phyloP scores from a whole-genome alignment of 257 asterid genomes.

The Fraxinus pennsylvanica region DNA sequence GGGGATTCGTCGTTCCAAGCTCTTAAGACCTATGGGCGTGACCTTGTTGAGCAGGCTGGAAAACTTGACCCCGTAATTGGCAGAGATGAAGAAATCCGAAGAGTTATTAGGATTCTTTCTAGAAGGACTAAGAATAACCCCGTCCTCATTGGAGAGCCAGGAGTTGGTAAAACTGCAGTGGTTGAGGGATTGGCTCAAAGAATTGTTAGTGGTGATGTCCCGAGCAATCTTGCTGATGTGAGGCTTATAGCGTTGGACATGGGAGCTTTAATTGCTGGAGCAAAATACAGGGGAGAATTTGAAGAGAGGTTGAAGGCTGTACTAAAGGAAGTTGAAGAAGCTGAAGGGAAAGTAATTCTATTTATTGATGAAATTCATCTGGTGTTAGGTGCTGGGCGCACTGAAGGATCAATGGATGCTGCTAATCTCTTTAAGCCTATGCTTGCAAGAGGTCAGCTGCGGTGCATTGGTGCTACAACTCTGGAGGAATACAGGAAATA shows the following conservation, averaged over 20 bases:
- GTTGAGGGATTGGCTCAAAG: slow-evolving; percentile 80
- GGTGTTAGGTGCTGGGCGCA: slow-evolving; percentile 71
- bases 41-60: slow-evolving; percentile 71
- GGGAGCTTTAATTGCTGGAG: slow-evolving; percentile 75
- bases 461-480: slow-evolving; percentile 75
- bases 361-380: slow-evolving; percentile 69
- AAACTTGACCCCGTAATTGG: slow-evolving; percentile 78
- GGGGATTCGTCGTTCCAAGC: slow-evolving; percentile 67
- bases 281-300: slow-evolving; percentile 76
- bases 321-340: slow-evolving; percentile 72
- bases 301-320: slow-evolving; percentile 73
- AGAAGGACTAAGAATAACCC: slow-evolving; percentile 76
- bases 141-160: slow-evolving; percentile 71
- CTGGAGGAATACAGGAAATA: slow-evolving; percentile 68
- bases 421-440: slow-evolving; percentile 73
- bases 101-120: slow-evolving; percentile 65
- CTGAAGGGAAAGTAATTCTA: slow-evolving; percentile 67
- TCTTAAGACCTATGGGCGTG: slow-evolving; percentile 66
- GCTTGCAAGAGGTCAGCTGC: slow-evolving; percentile 73
- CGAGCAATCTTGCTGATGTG: slow-evolving; percentile 70
- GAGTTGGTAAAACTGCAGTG: slow-evolving; percentile 72
- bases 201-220: slow-evolving; percentile 60
- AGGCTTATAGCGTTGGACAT: slow-evolving; percentile 72
- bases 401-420: slow-evolving; percentile 78
- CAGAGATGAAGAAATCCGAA: slow-evolving; percentile 63